Percentiles rank a stretch among this genome's conserved stretches.
Conservation (phyloP, 2,329 filamentous ascomycete species). For the Apiospora pterosperma region DNA sequence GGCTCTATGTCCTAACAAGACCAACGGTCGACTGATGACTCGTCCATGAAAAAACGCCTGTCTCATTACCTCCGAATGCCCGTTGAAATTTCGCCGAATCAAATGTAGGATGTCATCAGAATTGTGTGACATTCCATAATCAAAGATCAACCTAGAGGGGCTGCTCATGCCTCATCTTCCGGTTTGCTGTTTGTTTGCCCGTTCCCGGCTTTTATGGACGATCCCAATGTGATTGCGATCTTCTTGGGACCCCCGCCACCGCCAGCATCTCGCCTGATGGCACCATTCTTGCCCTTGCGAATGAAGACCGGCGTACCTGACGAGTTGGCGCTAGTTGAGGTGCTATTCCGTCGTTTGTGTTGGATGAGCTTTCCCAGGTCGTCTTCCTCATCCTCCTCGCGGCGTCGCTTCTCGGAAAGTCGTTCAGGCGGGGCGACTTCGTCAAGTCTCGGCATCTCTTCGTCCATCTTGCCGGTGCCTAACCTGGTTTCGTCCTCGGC, state of each 20-base stretch:
- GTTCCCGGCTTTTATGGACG: slow-evolving; percentile 34
- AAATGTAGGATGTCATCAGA: background rate
- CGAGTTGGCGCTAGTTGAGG: slow-evolving; percentile 42
- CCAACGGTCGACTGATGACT: slow-evolving; percentile 15
- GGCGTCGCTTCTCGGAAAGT: slow-evolving; percentile 81
- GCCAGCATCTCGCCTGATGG: slow-evolving; percentile 34
- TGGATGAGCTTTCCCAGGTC: slow-evolving; percentile 80
- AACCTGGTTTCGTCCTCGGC: slow-evolving; percentile 22
- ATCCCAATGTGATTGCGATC: slow-evolving; percentile 56
- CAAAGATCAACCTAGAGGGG: background rate
- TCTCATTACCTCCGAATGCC: slow-evolving; percentile 16
- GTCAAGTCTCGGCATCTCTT: slow-evolving; percentile 30
- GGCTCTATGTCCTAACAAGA: slow-evolving; percentile 18
- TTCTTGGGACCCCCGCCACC: slow-evolving; percentile 43
- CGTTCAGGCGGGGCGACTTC: slow-evolving; percentile 64
- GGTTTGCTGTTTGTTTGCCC: slow-evolving; percentile 13
- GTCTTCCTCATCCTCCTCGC: slow-evolving; percentile 92
- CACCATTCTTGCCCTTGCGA: slow-evolving; percentile 44
- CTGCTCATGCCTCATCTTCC: slow-evolving; percentile 17
- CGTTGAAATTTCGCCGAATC: slow-evolving; percentile 3
- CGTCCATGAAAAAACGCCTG: slow-evolving; percentile 23
- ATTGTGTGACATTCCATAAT: background rate
- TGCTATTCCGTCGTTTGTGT: slow-evolving; percentile 59
- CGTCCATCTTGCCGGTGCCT: slow-evolving; percentile 17
- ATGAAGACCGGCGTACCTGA: slow-evolving; percentile 35